phyloP scores from a whole-genome alignment of 768 basidiomycete genomes.

The Suillus ampliporus region DNA sequence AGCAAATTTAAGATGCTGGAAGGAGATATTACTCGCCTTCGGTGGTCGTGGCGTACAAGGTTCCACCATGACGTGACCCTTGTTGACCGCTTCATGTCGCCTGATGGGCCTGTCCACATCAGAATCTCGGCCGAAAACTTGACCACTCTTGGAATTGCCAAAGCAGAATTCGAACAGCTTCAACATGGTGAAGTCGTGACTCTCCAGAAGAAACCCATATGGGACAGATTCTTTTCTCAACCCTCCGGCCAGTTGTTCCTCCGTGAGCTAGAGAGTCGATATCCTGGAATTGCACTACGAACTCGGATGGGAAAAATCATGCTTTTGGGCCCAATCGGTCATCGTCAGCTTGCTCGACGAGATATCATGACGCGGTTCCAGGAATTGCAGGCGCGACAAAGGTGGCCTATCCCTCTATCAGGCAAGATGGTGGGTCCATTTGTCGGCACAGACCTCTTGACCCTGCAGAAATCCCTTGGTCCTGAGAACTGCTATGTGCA shows the following conservation, averaged over 20 bases:
- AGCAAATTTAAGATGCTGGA: slow-evolving; percentile 46
- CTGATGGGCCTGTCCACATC: slow-evolving; percentile 39
- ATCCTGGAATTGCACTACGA: slow-evolving; percentile 48
- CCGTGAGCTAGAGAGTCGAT: slow-evolving; percentile 42
- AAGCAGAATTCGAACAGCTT: slow-evolving; percentile 64
- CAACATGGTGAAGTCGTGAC: slow-evolving; percentile 64
- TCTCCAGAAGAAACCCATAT: slow-evolving; percentile 56
- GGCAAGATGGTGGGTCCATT: slow-evolving; percentile 53
- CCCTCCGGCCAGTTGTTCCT: slow-evolving; percentile 52
- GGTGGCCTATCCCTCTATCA: slow-evolving; percentile 52
- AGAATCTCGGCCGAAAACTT: slow-evolving; percentile 56
- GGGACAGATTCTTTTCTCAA: slow-evolving; percentile 68
- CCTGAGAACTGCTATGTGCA: slow-evolving; percentile 62
- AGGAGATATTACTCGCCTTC: slow-evolving; percentile 53
- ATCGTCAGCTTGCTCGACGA: slow-evolving; percentile 47
- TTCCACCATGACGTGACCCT: slow-evolving; percentile 38
- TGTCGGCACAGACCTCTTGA: slow-evolving; percentile 49
- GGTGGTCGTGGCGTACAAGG: slow-evolving; percentile 39
- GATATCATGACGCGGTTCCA: slow-evolving; percentile 54
- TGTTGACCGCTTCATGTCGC: slow-evolving; percentile 2
- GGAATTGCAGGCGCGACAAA: slow-evolving; percentile 48
- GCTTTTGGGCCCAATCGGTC: slow-evolving; percentile 52
- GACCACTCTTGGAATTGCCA: slow-evolving; percentile 58
- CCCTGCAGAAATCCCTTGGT: slow-evolving; percentile 57
- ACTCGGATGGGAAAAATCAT: slow-evolving; percentile 45